Conservation (phyloP, 2,329 filamentous ascomycete genomes). For the Lasiodiplodia sp. region DNA sequence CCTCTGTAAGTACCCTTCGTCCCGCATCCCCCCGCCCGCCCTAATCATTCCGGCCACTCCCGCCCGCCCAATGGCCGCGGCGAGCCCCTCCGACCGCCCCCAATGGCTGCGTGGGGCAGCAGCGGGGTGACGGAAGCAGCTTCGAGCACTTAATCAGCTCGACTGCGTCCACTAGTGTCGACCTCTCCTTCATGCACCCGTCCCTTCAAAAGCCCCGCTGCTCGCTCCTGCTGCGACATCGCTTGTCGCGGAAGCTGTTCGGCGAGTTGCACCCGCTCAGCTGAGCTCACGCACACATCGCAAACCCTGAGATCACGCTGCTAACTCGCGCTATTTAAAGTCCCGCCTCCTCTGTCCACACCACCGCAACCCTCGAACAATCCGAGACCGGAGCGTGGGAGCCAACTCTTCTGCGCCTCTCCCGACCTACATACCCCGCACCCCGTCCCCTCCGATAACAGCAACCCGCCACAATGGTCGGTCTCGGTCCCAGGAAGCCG, state of each 20-base stretch:
- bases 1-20: conserved; percentile 8
- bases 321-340: conserved; percentile 1
- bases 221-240: conserved; percentile 13
- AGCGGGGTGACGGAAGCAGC: conserved; percentile 25
- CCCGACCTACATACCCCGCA: conserved; percentile 4
- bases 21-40: background rate
- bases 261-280: conserved; percentile 25
- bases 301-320: conserved; percentile 9
- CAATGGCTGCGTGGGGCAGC: conserved; percentile 16
- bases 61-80: conserved; percentile 14
- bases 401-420: conserved; percentile 1
- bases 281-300: conserved; percentile 27
- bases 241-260: conserved; percentile 18
- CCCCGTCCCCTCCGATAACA: conserved; percentile 1
- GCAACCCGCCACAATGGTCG: conserved; percentile 63
- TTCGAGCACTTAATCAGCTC: conserved; percentile 17
- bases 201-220: background rate
- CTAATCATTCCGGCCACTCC: background rate
- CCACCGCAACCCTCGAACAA: background rate
- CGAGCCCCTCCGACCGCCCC: background rate
- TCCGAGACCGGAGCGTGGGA: conserved; percentile 7
- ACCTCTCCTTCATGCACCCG: background rate
- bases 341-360: background rate
- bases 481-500: conserved; percentile 67
- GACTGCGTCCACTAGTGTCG: background rate